Evolutionary conservation across 2,329 filamentous ascomycete species (phyloP).

Genomic region (Didymella sp.): DNA sequence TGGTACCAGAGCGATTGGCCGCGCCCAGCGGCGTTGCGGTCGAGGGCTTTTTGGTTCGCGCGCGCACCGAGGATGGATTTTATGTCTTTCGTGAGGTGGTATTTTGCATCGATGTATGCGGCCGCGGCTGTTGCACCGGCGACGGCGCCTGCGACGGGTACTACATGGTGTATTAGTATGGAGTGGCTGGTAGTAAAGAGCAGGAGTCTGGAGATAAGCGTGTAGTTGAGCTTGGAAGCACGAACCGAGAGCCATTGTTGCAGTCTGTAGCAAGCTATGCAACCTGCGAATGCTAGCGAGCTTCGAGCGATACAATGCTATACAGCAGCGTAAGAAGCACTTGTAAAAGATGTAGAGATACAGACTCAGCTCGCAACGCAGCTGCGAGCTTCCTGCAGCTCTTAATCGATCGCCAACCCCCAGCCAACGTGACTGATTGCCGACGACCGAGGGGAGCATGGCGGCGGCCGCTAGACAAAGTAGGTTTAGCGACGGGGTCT

Average conservation of each 20-base stretch:
- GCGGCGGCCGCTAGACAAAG: slow-evolving; percentile 8
- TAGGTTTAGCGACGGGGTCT: slow-evolving; percentile 4
- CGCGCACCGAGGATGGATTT: slow-evolving; percentile 54
- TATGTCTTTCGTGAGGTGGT: slow-evolving; percentile 69
- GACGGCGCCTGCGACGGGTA: slow-evolving; percentile 44
- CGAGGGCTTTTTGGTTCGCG: slow-evolving; percentile 54
- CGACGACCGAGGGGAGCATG: slow-evolving; percentile 33
- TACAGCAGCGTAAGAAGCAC: not conserved
- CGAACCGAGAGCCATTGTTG: slow-evolving; percentile 17
- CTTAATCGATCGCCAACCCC: slow-evolving; percentile 24
- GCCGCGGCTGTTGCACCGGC: slow-evolving; percentile 52
- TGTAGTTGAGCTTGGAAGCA: not conserved
- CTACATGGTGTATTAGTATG: slow-evolving; percentile 25
- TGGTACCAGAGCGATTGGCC: slow-evolving; percentile 69
- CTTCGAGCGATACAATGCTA: not conserved
- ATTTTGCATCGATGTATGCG: slow-evolving; percentile 73
- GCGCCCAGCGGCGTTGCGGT: slow-evolving; percentile 57
- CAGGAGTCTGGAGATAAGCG: not conserved
- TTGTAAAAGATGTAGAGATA: not conserved
- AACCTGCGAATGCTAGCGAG: not conserved
- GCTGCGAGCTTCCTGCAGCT: not conserved
- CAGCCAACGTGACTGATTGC: slow-evolving; percentile 38
- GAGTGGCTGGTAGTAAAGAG: not conserved
- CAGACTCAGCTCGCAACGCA: not conserved
- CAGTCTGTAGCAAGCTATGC: not conserved